Conservation (phyloP, 108 stramenopile genomes). For the Discostella stelligeroides region DNA sequence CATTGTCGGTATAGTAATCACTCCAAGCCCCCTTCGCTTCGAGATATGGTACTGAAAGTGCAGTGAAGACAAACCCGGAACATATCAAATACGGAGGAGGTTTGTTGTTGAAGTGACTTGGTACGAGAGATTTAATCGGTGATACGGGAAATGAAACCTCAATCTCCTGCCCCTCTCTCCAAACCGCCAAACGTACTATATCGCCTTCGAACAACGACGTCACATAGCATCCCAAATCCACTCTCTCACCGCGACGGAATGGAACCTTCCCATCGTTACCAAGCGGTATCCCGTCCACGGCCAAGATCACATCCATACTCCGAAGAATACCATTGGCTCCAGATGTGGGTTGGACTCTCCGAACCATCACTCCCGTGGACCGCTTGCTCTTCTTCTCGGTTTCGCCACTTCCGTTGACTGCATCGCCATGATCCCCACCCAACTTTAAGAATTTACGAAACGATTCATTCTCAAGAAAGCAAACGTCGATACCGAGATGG, state of each 20-base stretch:
- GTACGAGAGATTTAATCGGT: constrained; percentile 46
- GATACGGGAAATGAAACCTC: constrained; percentile 42
- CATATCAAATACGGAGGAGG: constrained; percentile 58
- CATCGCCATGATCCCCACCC: not conserved
- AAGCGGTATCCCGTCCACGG: constrained; percentile 58
- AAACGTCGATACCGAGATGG: constrained; percentile 41
- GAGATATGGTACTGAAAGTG: constrained; percentile 55
- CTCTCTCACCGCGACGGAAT: constrained; percentile 57
- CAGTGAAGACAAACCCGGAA: constrained; percentile 63
- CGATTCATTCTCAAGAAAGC: constrained; percentile 52
- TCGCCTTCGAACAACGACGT: constrained; percentile 61
- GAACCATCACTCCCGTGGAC: constrained; percentile 53
- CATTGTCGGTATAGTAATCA: constrained; percentile 53
- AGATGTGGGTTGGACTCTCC: constrained; percentile 45
- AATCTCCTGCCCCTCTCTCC: constrained; percentile 44
- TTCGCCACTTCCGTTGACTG: constrained; percentile 18
- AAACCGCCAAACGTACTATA: constrained; percentile 40
- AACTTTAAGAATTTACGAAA: constrained; percentile 50
- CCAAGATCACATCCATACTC: constrained; percentile 54
- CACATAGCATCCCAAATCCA: constrained; percentile 54
- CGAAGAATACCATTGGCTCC: constrained; percentile 45
- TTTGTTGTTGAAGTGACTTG: constrained; percentile 55
- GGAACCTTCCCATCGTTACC: constrained; percentile 63
- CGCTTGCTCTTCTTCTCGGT: constrained; percentile 12
- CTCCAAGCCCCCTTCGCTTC: constrained; percentile 61